Percentiles rank a stretch among this genome's conserved stretches.
phyloP scores from a whole-genome alignment of 495 filamentous ascomycete genomes.

The Annulohypoxylon maeteangense region DNA sequence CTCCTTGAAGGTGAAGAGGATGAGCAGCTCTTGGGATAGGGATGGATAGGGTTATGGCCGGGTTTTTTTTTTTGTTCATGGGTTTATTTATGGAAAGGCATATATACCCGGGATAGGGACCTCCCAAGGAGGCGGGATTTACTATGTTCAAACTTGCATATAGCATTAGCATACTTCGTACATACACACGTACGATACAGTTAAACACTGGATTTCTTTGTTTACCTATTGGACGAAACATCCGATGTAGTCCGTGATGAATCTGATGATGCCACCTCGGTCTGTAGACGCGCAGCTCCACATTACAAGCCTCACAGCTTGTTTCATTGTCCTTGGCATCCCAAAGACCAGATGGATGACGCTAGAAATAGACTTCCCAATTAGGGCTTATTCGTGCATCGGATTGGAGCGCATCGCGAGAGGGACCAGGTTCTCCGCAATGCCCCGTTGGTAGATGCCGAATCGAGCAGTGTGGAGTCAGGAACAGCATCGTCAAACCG shows the following conservation, averaged over 20 bases:
- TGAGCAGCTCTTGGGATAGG: constrained; percentile 37
- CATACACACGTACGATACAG: neutral
- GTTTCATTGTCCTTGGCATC: neutral
- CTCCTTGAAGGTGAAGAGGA: constrained; percentile 73
- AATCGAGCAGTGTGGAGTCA: constrained; percentile 12
- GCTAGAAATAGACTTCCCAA: constrained; percentile 3
- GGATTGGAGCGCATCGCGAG: constrained; percentile 41
- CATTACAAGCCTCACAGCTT: neutral
- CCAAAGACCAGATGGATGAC: neutral
- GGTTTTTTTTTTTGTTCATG: constrained; percentile 5
- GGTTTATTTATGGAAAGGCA: neutral
- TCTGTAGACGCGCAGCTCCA: neutral
- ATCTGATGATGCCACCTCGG: constrained; percentile 2
- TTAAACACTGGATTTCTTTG: constrained; percentile 1
- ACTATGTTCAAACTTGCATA: neutral
- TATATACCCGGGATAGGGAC: neutral
- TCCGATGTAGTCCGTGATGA: constrained; percentile 4
- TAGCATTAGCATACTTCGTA: neutral
- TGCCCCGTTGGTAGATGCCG: constrained; percentile 15
- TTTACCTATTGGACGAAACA: neutral
- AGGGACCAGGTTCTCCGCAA: constrained; percentile 49
- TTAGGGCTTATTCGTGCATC: constrained; percentile 7
- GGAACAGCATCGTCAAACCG: constrained; percentile 4
- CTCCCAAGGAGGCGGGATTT: neutral
- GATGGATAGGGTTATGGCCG: neutral